These are phyloP conservation scores for Macrolepiota dolichaula DNA, from an alignment of 768 basidiomycete species.

Conservation along the genomic window DNA sequence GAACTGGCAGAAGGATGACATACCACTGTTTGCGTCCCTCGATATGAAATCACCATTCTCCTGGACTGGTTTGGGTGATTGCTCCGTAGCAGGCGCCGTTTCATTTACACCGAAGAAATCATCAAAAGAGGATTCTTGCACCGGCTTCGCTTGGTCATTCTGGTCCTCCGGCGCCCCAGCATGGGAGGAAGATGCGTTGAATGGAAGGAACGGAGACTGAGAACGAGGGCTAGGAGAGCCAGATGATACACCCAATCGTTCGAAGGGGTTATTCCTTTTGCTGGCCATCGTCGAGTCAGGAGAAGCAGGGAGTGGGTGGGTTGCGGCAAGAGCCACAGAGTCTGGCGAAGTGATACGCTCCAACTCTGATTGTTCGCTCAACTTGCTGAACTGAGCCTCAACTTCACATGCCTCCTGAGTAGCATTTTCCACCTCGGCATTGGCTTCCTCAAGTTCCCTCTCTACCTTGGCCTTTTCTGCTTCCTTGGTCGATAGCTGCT, in stretches of 20 bases:
- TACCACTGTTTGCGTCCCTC: neutral
- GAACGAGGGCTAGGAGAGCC: slow-evolving; percentile 43
- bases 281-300: slow-evolving; percentile 58
- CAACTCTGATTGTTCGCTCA: slow-evolving; percentile 22
- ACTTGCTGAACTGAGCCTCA: slow-evolving; percentile 44
- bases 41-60: neutral
- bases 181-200: slow-evolving; percentile 26
- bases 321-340: slow-evolving; percentile 56
- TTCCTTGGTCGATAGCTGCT: slow-evolving; percentile 87
- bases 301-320: slow-evolving; percentile 69
- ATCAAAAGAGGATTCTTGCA: neutral
- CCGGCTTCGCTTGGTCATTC: slow-evolving; percentile 5
- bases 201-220: slow-evolving; percentile 59
- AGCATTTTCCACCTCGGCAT: slow-evolving; percentile 47
- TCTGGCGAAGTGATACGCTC: slow-evolving; percentile 40
- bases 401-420: slow-evolving; percentile 53
- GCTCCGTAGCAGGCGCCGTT: neutral
- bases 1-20: neutral
- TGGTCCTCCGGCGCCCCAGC: slow-evolving; percentile 2
- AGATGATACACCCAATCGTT: slow-evolving; percentile 53
- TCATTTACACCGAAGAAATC: slow-evolving; percentile 13
- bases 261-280: slow-evolving; percentile 94
- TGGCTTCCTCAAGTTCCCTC: slow-evolving; percentile 70
- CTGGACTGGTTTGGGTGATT: slow-evolving; percentile 6
- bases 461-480: slow-evolving; percentile 65